Evolutionary conservation across 208 protist genomes (phyloP).

Genomic region (Jaenimonas drosophilae): DNA sequence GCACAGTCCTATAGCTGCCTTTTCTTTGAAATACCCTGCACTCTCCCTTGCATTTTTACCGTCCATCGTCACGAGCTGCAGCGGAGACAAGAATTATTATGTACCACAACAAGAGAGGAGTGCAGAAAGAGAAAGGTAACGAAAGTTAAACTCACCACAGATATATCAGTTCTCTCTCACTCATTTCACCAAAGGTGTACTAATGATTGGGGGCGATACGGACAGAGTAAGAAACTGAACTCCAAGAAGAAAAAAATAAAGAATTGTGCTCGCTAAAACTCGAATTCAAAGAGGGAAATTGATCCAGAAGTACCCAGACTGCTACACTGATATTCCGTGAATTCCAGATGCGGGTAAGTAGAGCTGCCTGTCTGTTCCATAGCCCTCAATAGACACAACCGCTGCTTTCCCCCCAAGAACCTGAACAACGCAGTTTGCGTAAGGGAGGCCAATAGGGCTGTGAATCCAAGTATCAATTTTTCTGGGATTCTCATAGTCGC

Average conservation of each 20-base stretch:
- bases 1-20: conserved; percentile 58
- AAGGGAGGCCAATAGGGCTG: conserved; percentile 49
- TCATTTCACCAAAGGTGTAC: too few species aligned
- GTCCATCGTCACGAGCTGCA: too few species aligned
- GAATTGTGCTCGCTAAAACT: neutral
- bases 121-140: too few species aligned
- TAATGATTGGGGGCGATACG: neutral
- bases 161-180: too few species aligned
- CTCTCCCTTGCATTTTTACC: too few species aligned
- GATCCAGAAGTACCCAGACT: too few species aligned
- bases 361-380: conserved; percentile 56
- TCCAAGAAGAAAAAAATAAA: conserved; percentile 9
- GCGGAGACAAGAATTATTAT: too few species aligned
- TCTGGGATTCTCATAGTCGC: conserved; percentile 5
- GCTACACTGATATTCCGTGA: too few species aligned
- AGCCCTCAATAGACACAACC: conserved; percentile 54
- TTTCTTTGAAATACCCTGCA: conserved; percentile 76
- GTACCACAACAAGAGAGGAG: too few species aligned
- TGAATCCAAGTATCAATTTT: conserved; percentile 37
- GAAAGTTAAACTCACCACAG: too few species aligned
- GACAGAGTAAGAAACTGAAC: conserved; percentile 2
- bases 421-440: conserved; percentile 35
- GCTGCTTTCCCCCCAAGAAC: conserved; percentile 50
- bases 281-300: neutral
- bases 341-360: conserved; percentile 40